A percentile compares a stretch with the other conserved stretches of the same genome.
phyloP scores from a whole-genome alignment of 2,329 filamentous ascomycete genomes.

The Macrophomina tecta region DNA sequence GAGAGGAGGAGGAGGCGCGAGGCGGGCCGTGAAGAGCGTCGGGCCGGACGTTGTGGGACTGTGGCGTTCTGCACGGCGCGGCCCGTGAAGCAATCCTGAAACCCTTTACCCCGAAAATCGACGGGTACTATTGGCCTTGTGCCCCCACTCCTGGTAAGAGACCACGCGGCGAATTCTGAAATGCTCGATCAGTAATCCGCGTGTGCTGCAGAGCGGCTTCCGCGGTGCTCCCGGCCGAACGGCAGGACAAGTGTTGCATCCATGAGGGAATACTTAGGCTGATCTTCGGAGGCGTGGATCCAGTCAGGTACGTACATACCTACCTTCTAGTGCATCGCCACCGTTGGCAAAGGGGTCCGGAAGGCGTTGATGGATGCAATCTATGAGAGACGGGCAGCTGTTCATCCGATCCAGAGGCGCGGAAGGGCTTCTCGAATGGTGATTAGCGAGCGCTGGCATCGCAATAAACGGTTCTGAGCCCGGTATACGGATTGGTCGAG shows the following conservation, averaged over 20 bases:
- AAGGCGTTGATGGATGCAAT: too few relatives aligned
- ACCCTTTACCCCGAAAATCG: not conserved
- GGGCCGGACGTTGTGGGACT: not conserved
- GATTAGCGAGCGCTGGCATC: not conserved
- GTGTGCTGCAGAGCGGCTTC: too few relatives aligned
- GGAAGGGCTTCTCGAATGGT: not conserved
- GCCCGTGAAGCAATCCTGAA: not conserved
- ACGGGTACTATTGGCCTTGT: too few relatives aligned
- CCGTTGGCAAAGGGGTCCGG: too few relatives aligned
- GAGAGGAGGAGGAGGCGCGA: not conserved
- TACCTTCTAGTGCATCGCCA: too few relatives aligned
- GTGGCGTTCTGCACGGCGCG: not conserved
- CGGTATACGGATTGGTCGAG: not conserved
- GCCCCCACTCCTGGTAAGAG: too few relatives aligned
- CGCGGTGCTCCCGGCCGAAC: not conserved
- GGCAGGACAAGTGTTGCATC: not conserved
- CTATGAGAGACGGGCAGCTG: not conserved
- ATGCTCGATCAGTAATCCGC: too few relatives aligned
- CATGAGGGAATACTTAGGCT: not conserved
- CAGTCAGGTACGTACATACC: not conserved
- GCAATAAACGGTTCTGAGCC: not conserved
- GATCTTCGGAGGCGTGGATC: not conserved
- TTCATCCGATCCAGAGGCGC: not conserved
- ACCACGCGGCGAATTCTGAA: too few relatives aligned
- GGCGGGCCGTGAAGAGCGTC: not conserved